A percentile compares a stretch with the other conserved stretches of the same genome.
Conservation (phyloP, 2,329 filamentous ascomycete genomes). For the Trichophyton rubrum region DNA sequence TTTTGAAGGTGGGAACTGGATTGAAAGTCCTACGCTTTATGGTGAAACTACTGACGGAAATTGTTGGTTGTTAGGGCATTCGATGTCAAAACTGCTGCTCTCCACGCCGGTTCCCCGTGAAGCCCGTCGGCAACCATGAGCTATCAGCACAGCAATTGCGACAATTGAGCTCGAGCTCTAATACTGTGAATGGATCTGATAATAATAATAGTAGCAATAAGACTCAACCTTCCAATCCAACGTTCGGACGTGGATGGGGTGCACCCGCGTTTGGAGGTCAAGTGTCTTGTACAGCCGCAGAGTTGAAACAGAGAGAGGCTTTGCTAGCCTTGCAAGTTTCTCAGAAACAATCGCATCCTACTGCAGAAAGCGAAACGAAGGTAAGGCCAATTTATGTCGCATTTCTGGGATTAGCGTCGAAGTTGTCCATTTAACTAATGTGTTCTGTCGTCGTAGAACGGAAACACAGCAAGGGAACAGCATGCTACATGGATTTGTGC, state of each 20-base stretch:
- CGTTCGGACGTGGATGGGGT: conserved; percentile 7
- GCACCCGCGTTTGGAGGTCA: conserved; percentile 5
- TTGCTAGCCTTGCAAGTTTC: neutral
- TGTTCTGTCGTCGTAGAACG: neutral
- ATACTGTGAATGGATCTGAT: neutral
- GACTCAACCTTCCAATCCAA: neutral
- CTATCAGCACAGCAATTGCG: neutral
- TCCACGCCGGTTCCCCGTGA: neutral
- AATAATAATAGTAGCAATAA: neutral
- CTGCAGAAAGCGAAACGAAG: no score
- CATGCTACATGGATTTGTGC: neutral
- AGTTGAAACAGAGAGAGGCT: conserved; percentile 12
- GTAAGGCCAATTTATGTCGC: neutral
- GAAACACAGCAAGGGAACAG: neutral
- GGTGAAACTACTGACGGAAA: neutral
- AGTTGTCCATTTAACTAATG: neutral
- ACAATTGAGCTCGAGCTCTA: neutral
- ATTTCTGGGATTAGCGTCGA: neutral
- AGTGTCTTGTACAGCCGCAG: conserved; percentile 12
- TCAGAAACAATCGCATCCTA: neutral
- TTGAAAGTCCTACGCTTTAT: neutral
- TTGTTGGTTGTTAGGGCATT: neutral
- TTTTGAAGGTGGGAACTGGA: neutral
- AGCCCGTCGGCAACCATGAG: neutral
- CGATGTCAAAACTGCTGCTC: neutral